These are phyloP conservation scores for Macroventuria anomochaeta DNA, from an alignment of 2,329 filamentous ascomycete genomes.

Conservation along the genomic window DNA sequence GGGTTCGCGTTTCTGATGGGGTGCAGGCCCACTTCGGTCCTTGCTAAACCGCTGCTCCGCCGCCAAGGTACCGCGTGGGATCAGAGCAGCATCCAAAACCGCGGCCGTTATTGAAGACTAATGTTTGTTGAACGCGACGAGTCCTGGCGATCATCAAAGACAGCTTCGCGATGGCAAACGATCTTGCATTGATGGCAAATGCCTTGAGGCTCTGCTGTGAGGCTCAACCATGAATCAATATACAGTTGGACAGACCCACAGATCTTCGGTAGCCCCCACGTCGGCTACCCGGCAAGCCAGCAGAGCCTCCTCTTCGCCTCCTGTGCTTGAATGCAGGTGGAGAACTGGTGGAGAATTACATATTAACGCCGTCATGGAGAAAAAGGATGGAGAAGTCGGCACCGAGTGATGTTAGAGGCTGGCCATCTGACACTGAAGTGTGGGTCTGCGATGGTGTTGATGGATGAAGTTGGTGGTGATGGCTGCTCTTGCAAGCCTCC, in stretches of 20 bases:
- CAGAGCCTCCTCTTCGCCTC: slow-evolving; percentile 19
- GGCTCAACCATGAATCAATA: slow-evolving; percentile 4
- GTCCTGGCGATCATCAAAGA: neutral
- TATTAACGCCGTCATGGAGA: slow-evolving; percentile 17
- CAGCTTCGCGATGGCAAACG: neutral
- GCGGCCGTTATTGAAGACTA: slow-evolving; percentile 1
- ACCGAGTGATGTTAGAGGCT: slow-evolving; percentile 1
- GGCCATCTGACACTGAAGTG: neutral
- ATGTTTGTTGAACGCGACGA: slow-evolving; percentile 8
- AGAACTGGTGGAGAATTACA: slow-evolving; percentile 20
- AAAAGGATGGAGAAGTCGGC: slow-evolving; percentile 1
- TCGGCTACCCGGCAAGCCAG: slow-evolving; percentile 11
- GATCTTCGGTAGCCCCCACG: slow-evolving; percentile 18
- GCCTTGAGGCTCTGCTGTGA: neutral
- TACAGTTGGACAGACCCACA: slow-evolving; percentile 10
- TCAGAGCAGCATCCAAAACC: neutral
- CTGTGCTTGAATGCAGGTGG: slow-evolving; percentile 4
- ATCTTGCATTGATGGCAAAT: neutral
- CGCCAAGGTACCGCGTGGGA: slow-evolving; percentile 13
- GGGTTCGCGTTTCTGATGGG: slow-evolving; percentile 11
- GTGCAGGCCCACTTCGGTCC: slow-evolving; percentile 14
- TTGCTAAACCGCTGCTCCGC: slow-evolving; percentile 14
- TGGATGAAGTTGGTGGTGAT: neutral
- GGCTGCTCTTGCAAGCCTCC: neutral
- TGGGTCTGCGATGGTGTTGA: neutral